Base-by-base conservation (phyloP, 192 early-diverging fungal species). In the Podila epicladia region DNA sequence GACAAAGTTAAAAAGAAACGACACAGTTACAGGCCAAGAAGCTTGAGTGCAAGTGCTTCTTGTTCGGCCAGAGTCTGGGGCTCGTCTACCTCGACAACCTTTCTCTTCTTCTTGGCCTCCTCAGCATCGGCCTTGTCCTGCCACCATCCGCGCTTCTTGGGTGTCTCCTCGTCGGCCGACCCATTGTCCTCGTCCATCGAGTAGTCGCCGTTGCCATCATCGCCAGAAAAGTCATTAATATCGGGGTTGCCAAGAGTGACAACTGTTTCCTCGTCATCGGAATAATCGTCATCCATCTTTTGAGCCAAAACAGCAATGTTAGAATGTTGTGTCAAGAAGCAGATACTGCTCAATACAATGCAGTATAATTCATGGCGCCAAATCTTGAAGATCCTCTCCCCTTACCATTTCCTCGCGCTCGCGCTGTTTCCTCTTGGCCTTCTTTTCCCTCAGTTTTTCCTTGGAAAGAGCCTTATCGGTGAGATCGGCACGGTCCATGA, bases 401-500 rank as follows among this genome's bases (percentile, higher is more conserved):
- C 57, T 66, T 76, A 62, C 83, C 76, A 75, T 68, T 55, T 82
- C 87, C 65, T 89, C 89, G 61, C 82, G 82, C 65, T 89, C 89
- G 32, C 89, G 85, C 59, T 85, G 65, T 82, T 95, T 96, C 71
- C 85, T 86, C 58, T 91, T 90, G 48, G 87, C 67, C 74, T 87
- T 84, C 89, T 94, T 97, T 70, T 92, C 92, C 58, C 85, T 82
- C 31, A 85, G 79, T 85, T 90, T 92, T 58, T 90, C 85, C 58
- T 91, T 89, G 26, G 88, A 91, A 15, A 84, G 66, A 20, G 82
- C 86, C 75, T 95, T 95, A 77, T 99, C 98, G 5, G 85, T 84
- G 19, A 88, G 70, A 88, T 99, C 98, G 8, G 88, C 93, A 28
- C 85, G 79, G 33, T 90, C 87, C 93, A 98, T 95, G 7, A 85